A percentile compares a stretch with the other conserved stretches of the same genome.
These are phyloP conservation scores for Vitis riparia DNA, from an alignment of 164 flowering plant genomes.

Conservation along the genomic window DNA sequence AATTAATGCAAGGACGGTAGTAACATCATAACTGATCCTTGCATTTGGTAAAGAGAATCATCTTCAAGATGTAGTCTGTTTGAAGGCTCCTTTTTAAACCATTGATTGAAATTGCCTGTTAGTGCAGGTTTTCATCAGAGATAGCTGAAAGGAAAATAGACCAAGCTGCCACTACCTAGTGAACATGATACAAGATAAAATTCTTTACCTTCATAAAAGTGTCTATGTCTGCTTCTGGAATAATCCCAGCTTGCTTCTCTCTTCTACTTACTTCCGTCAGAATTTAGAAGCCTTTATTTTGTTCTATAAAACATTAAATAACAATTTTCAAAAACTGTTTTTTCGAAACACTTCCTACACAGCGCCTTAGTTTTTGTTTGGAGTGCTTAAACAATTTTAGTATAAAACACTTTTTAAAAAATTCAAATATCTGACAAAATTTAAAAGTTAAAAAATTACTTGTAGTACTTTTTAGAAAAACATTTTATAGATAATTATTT, in stretches of 20 bases:
- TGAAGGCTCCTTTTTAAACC: slow-evolving; percentile 19
- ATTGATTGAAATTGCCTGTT: slow-evolving; percentile 22
- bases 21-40: background rate
- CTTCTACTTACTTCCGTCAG: slow-evolving; percentile 27
- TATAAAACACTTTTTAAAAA: too few relatives aligned
- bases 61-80: slow-evolving; percentile 32
- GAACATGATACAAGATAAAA: background rate
- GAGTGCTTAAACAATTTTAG: too few relatives aligned
- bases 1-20: background rate
- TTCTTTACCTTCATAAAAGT: slow-evolving; percentile 32
- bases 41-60: background rate
- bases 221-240: slow-evolving; percentile 31
- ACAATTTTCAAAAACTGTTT: too few relatives aligned
- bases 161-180: background rate
- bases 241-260: slow-evolving; percentile 32
- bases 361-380: too few relatives aligned
- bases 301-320: too few relatives aligned
- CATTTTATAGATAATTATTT: too few relatives aligned
- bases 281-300: background rate
- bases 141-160: background rate
- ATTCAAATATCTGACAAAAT: too few relatives aligned
- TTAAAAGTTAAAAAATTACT: too few relatives aligned
- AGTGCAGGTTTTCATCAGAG: background rate
- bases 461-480: too few relatives aligned
- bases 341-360: too few relatives aligned